Conservation (phyloP, 2,329 filamentous ascomycete genomes). For the Neofusicoccum sp. region DNA sequence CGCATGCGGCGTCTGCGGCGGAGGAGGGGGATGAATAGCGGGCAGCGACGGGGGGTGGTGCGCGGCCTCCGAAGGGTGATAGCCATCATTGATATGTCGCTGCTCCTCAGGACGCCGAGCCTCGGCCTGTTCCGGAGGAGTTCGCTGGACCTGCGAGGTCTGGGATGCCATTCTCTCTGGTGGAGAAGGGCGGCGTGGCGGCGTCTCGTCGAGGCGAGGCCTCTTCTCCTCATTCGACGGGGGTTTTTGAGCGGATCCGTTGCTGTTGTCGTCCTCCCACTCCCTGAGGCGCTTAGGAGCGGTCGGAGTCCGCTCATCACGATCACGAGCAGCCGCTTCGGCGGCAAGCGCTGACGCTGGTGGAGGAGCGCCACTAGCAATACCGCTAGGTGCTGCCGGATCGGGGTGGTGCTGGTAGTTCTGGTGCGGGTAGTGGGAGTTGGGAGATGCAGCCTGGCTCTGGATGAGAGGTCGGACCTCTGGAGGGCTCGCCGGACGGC, state of each 20-base stretch:
- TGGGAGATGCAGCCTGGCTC: constrained; percentile 85
- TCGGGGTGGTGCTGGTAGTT: constrained; percentile 76
- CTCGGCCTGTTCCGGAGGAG: constrained; percentile 67
- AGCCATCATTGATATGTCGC: constrained; percentile 71
- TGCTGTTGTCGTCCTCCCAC: constrained; percentile 79
- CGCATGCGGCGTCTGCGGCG: constrained; percentile 48
- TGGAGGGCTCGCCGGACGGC: constrained; percentile 72
- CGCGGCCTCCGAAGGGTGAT: constrained; percentile 89
- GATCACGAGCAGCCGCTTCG: constrained; percentile 64
- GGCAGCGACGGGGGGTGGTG: constrained; percentile 72
- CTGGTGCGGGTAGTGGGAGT: constrained; percentile 78
- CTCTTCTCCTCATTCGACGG: constrained; percentile 79
- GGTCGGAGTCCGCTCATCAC: constrained; percentile 74
- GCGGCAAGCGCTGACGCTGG: constrained; percentile 66
- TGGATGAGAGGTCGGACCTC: constrained; percentile 82
- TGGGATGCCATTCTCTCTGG: constrained; percentile 39
- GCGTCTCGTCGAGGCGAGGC: constrained; percentile 80
- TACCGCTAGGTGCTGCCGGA: constrained; percentile 54
- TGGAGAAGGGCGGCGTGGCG: constrained; percentile 63
- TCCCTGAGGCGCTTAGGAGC: constrained; percentile 82
- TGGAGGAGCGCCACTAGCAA: constrained; percentile 66
- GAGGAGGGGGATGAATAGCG: constrained; percentile 50
- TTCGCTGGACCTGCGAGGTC: constrained; percentile 68
- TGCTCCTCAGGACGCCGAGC: constrained; percentile 60
- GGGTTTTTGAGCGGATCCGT: constrained; percentile 77